phyloP scores from a whole-genome alignment of 306 rosid species.

The Castanospermum australe region DNA sequence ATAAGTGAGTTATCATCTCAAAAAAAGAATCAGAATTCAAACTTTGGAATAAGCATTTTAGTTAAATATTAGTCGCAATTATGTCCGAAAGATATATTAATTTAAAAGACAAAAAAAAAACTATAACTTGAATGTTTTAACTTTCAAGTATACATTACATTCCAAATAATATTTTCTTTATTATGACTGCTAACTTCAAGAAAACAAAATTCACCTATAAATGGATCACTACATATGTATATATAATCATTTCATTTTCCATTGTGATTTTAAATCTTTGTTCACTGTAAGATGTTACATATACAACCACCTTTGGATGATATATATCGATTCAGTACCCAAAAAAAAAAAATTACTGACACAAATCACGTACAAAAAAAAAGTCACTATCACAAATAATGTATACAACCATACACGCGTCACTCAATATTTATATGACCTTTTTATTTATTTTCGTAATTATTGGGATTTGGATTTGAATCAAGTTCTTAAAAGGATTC shows the following conservation, averaged over 20 bases:
- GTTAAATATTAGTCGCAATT: no score
- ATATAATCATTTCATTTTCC: background rate
- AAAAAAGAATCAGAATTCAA: no score
- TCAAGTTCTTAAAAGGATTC: background rate
- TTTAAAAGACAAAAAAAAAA: no score
- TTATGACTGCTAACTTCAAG: background rate
- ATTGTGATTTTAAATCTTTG: background rate
- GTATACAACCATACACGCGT: background rate
- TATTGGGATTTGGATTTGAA: background rate
- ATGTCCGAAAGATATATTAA: no score
- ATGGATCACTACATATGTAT: no score
- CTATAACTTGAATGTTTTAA: no score
- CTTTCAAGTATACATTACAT: background rate
- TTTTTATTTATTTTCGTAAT: no score
- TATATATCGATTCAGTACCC: background rate
- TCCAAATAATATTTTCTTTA: background rate
- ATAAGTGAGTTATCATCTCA: no score
- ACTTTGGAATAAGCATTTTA: no score
- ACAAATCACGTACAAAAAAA: background rate
- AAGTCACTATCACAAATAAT: background rate
- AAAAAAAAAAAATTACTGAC: no score
- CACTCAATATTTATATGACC: background rate
- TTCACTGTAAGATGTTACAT: background rate
- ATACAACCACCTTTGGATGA: background rate
- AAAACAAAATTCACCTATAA: conserved; percentile 3